A percentile compares a stretch with the other conserved stretches of the same genome.
Conservation (phyloP, 306 rosid genomes). For the Cyclanthera cordifolia region DNA sequence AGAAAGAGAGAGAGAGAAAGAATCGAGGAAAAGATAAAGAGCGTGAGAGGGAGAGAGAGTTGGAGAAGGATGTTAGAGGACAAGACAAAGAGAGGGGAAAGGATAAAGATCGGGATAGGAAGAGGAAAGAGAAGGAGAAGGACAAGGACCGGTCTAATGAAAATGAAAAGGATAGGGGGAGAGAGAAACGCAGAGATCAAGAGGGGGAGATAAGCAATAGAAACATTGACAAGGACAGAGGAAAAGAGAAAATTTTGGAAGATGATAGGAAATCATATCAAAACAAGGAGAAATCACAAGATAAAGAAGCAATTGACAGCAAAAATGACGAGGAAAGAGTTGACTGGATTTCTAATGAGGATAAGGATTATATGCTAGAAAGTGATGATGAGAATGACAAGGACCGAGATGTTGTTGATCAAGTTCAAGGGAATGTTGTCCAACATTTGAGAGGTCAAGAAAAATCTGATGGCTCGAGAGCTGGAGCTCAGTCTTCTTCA, state of each 20-base stretch:
- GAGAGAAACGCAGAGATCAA: slow-evolving; percentile 45
- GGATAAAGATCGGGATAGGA: slow-evolving; percentile 17
- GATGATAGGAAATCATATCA: slow-evolving; percentile 35
- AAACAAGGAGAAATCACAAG: slow-evolving; percentile 49
- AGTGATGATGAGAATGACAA: slow-evolving; percentile 32
- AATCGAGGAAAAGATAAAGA: slow-evolving; percentile 50
- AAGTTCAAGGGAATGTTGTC: slow-evolving; percentile 33
- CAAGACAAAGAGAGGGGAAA: slow-evolving; percentile 14
- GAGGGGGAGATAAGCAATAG: slow-evolving; percentile 26
- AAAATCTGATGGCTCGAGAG: slow-evolving; percentile 23
- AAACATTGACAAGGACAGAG: slow-evolving; percentile 41
- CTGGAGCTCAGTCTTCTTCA: slow-evolving; percentile 24
- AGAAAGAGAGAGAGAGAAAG: slow-evolving; percentile 53
- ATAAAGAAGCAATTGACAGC: slow-evolving; percentile 30
- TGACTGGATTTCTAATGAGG: slow-evolving; percentile 36
- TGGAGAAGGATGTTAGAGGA: slow-evolving; percentile 38
- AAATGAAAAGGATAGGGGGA: slow-evolving; percentile 28
- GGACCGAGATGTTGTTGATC: slow-evolving; percentile 36
- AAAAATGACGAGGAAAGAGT: slow-evolving; percentile 39
- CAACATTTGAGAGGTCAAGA: slow-evolving; percentile 24
- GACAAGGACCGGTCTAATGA: slow-evolving; percentile 33
- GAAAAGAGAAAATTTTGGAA: slow-evolving; percentile 32
- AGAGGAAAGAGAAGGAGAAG: slow-evolving; percentile 31
- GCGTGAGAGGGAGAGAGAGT: slow-evolving; percentile 49
- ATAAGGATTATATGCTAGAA: slow-evolving; percentile 28